phyloP scores from a whole-genome alignment of 495 filamentous ascomycete species.

The Penicillium salamii region DNA sequence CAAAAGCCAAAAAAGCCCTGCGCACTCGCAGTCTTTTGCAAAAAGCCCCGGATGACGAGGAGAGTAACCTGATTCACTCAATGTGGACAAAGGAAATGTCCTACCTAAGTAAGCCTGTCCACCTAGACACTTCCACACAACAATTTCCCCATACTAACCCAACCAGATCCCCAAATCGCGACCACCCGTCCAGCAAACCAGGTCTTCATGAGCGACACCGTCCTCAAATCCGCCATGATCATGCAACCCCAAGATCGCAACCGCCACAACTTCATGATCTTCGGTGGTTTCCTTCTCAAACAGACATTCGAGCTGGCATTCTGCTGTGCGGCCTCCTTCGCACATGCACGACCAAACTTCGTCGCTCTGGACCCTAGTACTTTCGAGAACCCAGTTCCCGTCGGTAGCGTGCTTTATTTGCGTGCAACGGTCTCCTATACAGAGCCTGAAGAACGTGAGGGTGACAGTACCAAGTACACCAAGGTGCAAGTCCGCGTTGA shows the following conservation, averaged over 20 bases:
- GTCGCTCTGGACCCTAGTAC: constrained; percentile 75
- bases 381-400: constrained; percentile 81
- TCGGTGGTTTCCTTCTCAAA: constrained; percentile 81
- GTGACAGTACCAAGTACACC: constrained; percentile 47
- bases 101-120: constrained; percentile 52
- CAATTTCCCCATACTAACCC: constrained; percentile 1
- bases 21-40: constrained; percentile 63
- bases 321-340: constrained; percentile 76
- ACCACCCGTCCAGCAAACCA: constrained; percentile 60
- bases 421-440: constrained; percentile 77
- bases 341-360: constrained; percentile 73
- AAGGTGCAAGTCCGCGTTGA: constrained; percentile 75
- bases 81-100: constrained; percentile 74
- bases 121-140: constrained; percentile 1
- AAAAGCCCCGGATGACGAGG: constrained; percentile 71
- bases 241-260: constrained; percentile 90
- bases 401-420: constrained; percentile 78
- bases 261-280: constrained; percentile 87
- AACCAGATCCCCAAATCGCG: constrained; percentile 54
- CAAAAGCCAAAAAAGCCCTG: constrained; percentile 66
- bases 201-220: constrained; percentile 64
- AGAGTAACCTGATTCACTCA: constrained; percentile 74
- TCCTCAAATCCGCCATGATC: constrained; percentile 67
- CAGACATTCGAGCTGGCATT: constrained; percentile 86
- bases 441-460: constrained; percentile 54